Percentiles rank a stretch among this genome's conserved stretches.
Evolutionary conservation across 2,329 filamentous ascomycete species (phyloP).

Genomic region (Xylaria polymorpha): DNA sequence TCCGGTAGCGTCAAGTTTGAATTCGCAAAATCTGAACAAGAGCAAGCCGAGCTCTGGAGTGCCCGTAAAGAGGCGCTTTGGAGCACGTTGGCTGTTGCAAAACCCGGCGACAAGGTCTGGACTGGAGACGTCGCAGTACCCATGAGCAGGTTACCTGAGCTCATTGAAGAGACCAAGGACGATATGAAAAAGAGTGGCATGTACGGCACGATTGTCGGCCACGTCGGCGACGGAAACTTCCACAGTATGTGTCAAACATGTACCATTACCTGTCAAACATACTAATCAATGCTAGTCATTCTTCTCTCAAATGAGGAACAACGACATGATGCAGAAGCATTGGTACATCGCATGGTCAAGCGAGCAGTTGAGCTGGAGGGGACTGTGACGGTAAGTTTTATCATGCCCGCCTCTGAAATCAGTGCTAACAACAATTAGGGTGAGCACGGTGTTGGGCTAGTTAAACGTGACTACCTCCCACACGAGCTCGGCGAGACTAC

Average conservation of each 20-base stretch:
- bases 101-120: slow-evolving; percentile 79
- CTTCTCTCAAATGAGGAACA: slow-evolving; percentile 73
- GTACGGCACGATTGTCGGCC: slow-evolving; percentile 73
- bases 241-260: slow-evolving; percentile 60
- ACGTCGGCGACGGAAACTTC: slow-evolving; percentile 83
- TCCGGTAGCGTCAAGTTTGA: slow-evolving; percentile 77
- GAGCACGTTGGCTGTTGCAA: slow-evolving; percentile 77
- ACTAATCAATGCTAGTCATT: slow-evolving; percentile 56
- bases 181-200: slow-evolving; percentile 68
- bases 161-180: slow-evolving; percentile 80
- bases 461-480: slow-evolving; percentile 85
- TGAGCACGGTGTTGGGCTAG: slow-evolving; percentile 84
- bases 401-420: not conserved
- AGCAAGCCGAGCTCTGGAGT: slow-evolving; percentile 83
- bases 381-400: slow-evolving; percentile 73
- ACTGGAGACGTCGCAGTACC: slow-evolving; percentile 89
- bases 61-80: slow-evolving; percentile 87
- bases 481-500: slow-evolving; percentile 80
- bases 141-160: slow-evolving; percentile 76
- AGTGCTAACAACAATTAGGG: slow-evolving; percentile 58
- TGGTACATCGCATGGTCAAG: slow-evolving; percentile 88
- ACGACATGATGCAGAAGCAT: slow-evolving; percentile 71
- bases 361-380: slow-evolving; percentile 86
- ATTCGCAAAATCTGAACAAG: slow-evolving; percentile 76
- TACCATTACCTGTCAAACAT: not conserved